Evolutionary conservation across 2,329 filamentous ascomycete species (phyloP).

Genomic region (Claviceps africana): DNA sequence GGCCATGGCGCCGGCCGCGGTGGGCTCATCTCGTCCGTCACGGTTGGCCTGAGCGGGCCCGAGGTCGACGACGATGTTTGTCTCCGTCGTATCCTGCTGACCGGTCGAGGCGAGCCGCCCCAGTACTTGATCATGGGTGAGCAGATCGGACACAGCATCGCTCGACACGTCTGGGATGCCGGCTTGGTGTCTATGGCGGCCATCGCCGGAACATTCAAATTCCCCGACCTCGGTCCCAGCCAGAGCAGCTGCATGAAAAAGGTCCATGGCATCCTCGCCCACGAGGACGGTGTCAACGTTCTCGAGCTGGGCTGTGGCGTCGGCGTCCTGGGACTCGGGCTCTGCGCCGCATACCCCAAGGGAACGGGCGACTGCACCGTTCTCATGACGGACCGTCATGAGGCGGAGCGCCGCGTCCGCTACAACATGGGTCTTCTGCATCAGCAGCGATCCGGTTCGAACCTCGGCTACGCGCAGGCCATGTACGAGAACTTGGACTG

Average conservation of each 20-base stretch:
- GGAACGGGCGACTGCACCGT: constrained; percentile 17
- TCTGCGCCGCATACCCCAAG: constrained; percentile 24
- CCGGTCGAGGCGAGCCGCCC: constrained; percentile 10
- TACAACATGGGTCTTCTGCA: constrained; percentile 30
- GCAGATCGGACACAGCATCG: constrained; percentile 46
- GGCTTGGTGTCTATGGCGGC: constrained; percentile 31
- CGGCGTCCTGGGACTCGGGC: constrained; percentile 38
- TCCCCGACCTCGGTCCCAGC: constrained; percentile 14
- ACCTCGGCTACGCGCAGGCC: constrained; percentile 14
- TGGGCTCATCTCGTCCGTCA: constrained; percentile 31
- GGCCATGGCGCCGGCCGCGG: not conserved
- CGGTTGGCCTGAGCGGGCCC: constrained; percentile 19
- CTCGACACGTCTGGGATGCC: constrained; percentile 45
- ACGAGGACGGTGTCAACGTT: constrained; percentile 22
- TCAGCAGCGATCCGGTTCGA: constrained; percentile 5
- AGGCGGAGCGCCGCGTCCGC: constrained; percentile 34
- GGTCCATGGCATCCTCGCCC: constrained; percentile 18
- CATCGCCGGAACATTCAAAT: constrained; percentile 16
- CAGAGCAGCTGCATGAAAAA: constrained; percentile 16
- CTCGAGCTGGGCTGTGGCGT: constrained; percentile 45
- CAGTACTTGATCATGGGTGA: constrained; percentile 33
- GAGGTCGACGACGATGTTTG: constrained; percentile 12
- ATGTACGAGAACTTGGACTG: constrained; percentile 44
- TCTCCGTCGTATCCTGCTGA: constrained; percentile 17
- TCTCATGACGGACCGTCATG: constrained; percentile 41